Evolutionary conservation across 352 stramenopile species (phyloP).

Genomic region (Peronospora destructor): DNA sequence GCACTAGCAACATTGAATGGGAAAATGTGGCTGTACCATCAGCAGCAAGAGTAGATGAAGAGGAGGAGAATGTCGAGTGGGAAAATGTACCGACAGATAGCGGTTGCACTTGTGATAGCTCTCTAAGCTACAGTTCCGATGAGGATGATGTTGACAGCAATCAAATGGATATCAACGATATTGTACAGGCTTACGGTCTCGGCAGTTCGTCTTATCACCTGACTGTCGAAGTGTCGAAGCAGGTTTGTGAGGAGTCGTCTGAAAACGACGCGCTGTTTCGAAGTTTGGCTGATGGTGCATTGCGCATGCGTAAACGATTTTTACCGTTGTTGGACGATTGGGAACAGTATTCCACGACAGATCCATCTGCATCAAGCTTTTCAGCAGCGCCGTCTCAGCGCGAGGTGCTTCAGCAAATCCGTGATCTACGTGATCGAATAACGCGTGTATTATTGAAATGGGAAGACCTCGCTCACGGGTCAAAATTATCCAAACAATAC

Average conservation of each 20-base stretch:
- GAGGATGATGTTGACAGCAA: slow-evolving; percentile 11
- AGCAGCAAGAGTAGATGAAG: slow-evolving; percentile 1
- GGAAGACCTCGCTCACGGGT: slow-evolving; percentile 31
- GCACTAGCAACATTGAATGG: slow-evolving; percentile 25
- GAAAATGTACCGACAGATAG: slow-evolving; percentile 15
- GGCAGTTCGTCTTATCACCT: slow-evolving; percentile 71
- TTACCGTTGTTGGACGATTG: slow-evolving; percentile 59
- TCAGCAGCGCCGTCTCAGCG: slow-evolving; percentile 9
- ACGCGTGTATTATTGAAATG: slow-evolving; percentile 34
- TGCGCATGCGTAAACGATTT: slow-evolving; percentile 66
- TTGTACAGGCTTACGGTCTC: slow-evolving; percentile 68
- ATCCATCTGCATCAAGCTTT: not conserved
- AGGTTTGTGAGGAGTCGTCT: slow-evolving; percentile 43
- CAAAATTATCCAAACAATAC: slow-evolving; percentile 11
- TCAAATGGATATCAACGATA: slow-evolving; percentile 71
- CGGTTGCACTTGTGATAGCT: not conserved
- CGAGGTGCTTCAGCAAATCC: slow-evolving; percentile 23
- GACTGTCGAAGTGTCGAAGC: slow-evolving; percentile 57
- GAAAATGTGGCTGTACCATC: slow-evolving; percentile 12
- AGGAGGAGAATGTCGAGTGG: slow-evolving; percentile 21
- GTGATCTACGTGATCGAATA: slow-evolving; percentile 29
- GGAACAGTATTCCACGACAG: slow-evolving; percentile 31
- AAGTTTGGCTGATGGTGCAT: slow-evolving; percentile 40
- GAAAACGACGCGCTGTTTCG: slow-evolving; percentile 69
- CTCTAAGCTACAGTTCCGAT: not conserved